Percentiles rank a stretch among this genome's conserved stretches.
These are phyloP conservation scores for Picochlorum sp. DNA, from an alignment of 139 green algal species.

Conservation along the genomic window DNA sequence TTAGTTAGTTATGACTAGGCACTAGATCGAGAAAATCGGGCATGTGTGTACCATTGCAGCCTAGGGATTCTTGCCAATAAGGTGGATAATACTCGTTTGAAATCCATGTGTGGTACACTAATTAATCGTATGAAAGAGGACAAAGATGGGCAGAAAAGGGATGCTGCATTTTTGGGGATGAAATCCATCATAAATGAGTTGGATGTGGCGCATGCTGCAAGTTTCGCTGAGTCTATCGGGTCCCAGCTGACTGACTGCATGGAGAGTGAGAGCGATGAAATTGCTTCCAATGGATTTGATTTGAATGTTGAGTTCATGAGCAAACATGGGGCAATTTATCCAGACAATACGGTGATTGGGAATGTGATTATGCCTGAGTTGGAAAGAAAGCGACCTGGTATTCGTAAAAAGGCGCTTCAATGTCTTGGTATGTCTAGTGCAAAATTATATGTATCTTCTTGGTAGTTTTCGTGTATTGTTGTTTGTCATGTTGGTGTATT, in stretches of 20 bases:
- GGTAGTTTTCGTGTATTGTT: neutral
- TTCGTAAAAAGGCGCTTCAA: constrained; percentile 58
- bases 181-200: constrained; percentile 57
- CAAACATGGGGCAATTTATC: constrained; percentile 3
- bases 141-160: constrained; percentile 51
- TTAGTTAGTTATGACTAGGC: constrained; percentile 15
- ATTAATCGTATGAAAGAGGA: constrained; percentile 57
- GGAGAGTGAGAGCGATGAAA: neutral
- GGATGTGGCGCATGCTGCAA: constrained; percentile 2
- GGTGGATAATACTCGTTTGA: constrained; percentile 36
- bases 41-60: too few species aligned
- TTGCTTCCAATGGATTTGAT: constrained; percentile 5
- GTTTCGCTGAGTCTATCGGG: neutral
- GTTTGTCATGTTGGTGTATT: too few species aligned
- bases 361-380: constrained; percentile 53
- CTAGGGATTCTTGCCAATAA: constrained; percentile 73
- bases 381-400: constrained; percentile 32
- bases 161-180: constrained; percentile 70
- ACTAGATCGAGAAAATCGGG: constrained; percentile 16
- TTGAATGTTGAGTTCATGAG: constrained; percentile 10
- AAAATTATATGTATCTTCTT: neutral
- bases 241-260: constrained; percentile 28
- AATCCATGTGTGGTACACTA: constrained; percentile 42
- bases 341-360: constrained; percentile 32
- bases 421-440: too few species aligned